phyloP scores from a whole-genome alignment of 2,329 filamentous ascomycete genomes.

The Talaromyces sp. region DNA sequence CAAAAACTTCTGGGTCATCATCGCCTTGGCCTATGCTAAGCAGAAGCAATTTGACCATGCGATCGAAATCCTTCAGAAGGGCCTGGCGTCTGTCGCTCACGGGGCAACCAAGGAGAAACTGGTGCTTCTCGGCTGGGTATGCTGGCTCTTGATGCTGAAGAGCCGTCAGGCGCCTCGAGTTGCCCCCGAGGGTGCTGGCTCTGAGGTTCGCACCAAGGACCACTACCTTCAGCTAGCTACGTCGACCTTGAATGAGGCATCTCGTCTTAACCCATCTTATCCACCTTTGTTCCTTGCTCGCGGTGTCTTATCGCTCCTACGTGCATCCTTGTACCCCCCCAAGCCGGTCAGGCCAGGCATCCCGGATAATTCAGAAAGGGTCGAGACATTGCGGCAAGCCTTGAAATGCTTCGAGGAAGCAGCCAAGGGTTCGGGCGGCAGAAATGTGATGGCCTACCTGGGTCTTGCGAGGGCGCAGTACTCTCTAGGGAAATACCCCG shows the following conservation, averaged over 20 bases:
- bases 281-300: slow-evolving; percentile 86
- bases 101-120: slow-evolving; percentile 74
- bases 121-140: slow-evolving; percentile 75
- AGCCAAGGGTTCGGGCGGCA: slow-evolving; percentile 72
- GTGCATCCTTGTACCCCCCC: slow-evolving; percentile 75
- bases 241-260: slow-evolving; percentile 87
- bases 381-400: slow-evolving; percentile 76
- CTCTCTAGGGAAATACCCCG: slow-evolving; percentile 77
- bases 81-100: slow-evolving; percentile 64
- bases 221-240: slow-evolving; percentile 89
- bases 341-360: slow-evolving; percentile 58
- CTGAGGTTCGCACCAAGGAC: slow-evolving; percentile 85
- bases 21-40: slow-evolving; percentile 93
- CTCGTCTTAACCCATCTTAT: slow-evolving; percentile 85
- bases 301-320: slow-evolving; percentile 80
- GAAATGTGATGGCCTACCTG: slow-evolving; percentile 87
- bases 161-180: slow-evolving; percentile 72
- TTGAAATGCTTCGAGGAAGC: slow-evolving; percentile 95
- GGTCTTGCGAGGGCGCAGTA: slow-evolving; percentile 84
- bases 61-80: slow-evolving; percentile 65
- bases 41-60: slow-evolving; percentile 86
- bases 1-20: slow-evolving; percentile 96
- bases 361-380: slow-evolving; percentile 63
- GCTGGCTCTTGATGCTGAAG: slow-evolving; percentile 89
- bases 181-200: slow-evolving; percentile 58